Evolutionary conservation across 176 grass and related monocot species (phyloP).

Genomic region (Avena eriantha): DNA sequence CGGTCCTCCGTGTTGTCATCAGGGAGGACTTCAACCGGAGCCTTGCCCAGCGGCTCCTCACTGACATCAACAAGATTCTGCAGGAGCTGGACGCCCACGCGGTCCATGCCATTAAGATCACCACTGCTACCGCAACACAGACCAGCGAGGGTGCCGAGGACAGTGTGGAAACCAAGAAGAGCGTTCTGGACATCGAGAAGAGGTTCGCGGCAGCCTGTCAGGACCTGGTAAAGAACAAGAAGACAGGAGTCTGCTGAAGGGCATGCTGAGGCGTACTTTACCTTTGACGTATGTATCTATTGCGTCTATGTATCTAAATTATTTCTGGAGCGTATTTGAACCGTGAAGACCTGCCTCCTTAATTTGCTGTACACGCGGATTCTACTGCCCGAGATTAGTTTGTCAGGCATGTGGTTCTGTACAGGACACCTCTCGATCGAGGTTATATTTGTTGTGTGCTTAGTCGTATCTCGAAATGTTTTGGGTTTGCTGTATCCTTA

Average conservation of each 20-base stretch:
- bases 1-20: constrained; percentile 80
- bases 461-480: not conserved
- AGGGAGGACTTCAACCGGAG: constrained; percentile 85
- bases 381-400: not conserved
- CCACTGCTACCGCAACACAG: constrained; percentile 1
- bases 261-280: not conserved
- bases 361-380: not conserved
- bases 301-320: constrained; percentile 2
- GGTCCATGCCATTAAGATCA: constrained; percentile 19
- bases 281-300: not conserved
- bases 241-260: constrained; percentile 57
- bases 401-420: not conserved
- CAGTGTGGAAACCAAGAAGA: constrained; percentile 44
- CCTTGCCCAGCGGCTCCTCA: constrained; percentile 58
- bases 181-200: constrained; percentile 47
- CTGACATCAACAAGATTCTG: constrained; percentile 59
- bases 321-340: not conserved
- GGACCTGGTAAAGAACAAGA: constrained; percentile 37
- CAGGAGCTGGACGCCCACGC: constrained; percentile 57
- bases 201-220: constrained; percentile 36
- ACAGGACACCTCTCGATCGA: not conserved
- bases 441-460: not conserved
- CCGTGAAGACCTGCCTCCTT: not conserved
- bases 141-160: not conserved
- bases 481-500: not conserved